Evolutionary conservation across 176 grass and related monocot species (phyloP).

Genomic region (Lolium perenne): DNA sequence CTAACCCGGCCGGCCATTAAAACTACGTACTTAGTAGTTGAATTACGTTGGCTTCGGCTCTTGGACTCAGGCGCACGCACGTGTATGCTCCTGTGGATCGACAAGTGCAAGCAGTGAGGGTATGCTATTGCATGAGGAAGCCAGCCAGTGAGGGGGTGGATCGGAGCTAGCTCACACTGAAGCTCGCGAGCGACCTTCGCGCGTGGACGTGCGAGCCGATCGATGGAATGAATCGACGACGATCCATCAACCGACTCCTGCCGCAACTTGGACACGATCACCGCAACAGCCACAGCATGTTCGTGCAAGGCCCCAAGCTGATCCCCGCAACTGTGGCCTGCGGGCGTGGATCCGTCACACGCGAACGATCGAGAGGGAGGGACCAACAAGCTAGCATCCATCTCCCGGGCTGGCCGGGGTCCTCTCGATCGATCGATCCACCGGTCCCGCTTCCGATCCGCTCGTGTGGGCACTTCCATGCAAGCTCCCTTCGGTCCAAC

Average conservation of each 20-base stretch:
- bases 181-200: neutral
- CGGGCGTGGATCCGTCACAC: neutral
- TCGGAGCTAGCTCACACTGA: neutral
- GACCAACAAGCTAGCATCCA: neutral
- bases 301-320: no score
- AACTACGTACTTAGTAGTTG: no score
- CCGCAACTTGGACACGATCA: neutral
- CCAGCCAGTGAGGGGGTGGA: neutral
- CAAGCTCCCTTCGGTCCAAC: neutral
- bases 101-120: no score
- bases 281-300: neutral
- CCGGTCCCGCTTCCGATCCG: neutral
- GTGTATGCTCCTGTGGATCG: neutral
- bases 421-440: neutral
- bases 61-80: neutral
- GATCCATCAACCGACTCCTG: neutral
- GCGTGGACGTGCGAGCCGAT: neutral
- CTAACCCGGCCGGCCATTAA: no score
- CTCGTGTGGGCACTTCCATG: slow-evolving; percentile 8
- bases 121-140: neutral
- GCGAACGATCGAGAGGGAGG: neutral
- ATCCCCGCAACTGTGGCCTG: no score
- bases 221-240: neutral
- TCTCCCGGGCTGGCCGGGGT: neutral
- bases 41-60: no score